phyloP scores from a whole-genome alignment of 2,329 filamentous ascomycete species.

The Aspergillus tubingensis region DNA sequence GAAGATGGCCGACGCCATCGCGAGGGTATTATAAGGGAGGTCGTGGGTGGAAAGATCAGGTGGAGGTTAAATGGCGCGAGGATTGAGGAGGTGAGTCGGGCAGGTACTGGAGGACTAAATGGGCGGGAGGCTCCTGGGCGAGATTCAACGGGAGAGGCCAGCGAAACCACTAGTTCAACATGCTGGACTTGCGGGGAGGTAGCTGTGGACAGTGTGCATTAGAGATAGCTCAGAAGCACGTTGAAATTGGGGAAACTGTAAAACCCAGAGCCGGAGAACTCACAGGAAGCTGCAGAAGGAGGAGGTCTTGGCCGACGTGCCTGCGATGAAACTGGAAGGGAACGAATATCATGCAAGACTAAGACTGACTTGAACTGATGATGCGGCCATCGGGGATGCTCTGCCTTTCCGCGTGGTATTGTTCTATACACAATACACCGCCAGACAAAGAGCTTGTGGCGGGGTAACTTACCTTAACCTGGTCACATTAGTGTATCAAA shows the following conservation, averaged over 20 bases:
- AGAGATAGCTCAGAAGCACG: neutral
- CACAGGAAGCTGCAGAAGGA: neutral
- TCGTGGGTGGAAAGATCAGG: constrained; percentile 10
- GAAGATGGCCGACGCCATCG: constrained; percentile 96
- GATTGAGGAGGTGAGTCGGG: constrained; percentile 1
- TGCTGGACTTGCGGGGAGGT: constrained; percentile 12
- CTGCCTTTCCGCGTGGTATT: neutral
- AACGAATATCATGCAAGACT: neutral
- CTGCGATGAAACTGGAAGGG: neutral
- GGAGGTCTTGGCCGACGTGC: neutral
- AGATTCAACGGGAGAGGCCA: constrained; percentile 24
- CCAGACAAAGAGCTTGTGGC: neutral
- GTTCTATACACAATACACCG: neutral
- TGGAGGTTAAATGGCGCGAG: constrained; percentile 15
- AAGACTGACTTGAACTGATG: neutral
- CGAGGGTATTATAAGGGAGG: constrained; percentile 32
- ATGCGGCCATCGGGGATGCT: constrained; percentile 1
- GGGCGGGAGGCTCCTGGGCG: constrained; percentile 15
- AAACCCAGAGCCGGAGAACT: neutral
- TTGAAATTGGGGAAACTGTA: neutral
- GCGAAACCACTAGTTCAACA: constrained; percentile 24
- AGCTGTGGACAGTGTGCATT: neutral
- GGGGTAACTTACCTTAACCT: neutral
- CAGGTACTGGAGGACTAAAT: constrained; percentile 10
- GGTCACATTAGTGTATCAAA: neutral